These are phyloP conservation scores for Symbiodinium pilosum DNA, from an alignment of 73 alveolate species.

Conservation along the genomic window DNA sequence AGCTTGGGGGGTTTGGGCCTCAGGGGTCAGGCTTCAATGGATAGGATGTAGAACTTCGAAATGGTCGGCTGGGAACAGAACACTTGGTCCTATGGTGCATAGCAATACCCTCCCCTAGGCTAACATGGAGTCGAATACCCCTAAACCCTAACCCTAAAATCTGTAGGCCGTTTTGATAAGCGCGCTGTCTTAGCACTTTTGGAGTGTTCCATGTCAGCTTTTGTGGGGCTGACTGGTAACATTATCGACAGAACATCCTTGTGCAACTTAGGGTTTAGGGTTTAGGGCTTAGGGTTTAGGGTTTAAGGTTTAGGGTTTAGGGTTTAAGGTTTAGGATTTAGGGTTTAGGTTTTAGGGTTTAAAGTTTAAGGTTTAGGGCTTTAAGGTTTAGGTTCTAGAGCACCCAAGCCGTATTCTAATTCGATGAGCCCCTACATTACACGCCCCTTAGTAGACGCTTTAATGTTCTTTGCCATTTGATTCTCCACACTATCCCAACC, in stretches of 20 bases:
- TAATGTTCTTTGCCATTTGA: too few species aligned
- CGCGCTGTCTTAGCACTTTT: neutral
- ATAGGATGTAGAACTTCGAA: neutral
- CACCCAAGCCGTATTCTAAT: too few species aligned
- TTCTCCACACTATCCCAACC: too few species aligned
- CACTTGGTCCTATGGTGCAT: too few species aligned
- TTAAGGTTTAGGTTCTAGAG: neutral
- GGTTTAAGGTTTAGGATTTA: neutral
- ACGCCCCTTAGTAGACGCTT: too few species aligned
- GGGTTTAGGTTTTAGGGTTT: neutral
- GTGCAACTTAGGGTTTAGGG: neutral
- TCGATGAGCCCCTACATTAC: too few species aligned
- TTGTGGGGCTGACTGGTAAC: too few species aligned
- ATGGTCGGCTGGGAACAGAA: too few species aligned
- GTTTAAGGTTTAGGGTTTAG: neutral
- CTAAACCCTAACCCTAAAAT: neutral
- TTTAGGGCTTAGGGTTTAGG: neutral
- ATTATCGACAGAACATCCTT: too few species aligned
- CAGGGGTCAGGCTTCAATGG: neutral
- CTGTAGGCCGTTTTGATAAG: neutral
- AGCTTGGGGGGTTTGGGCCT: neutral
- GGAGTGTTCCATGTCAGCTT: neutral
- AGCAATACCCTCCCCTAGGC: too few species aligned
- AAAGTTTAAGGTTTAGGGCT: neutral
- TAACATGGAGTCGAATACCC: neutral